These are phyloP conservation scores for Porodaedalea pini DNA, from an alignment of 1,284 basidiomycete species.

Conservation along the genomic window DNA sequence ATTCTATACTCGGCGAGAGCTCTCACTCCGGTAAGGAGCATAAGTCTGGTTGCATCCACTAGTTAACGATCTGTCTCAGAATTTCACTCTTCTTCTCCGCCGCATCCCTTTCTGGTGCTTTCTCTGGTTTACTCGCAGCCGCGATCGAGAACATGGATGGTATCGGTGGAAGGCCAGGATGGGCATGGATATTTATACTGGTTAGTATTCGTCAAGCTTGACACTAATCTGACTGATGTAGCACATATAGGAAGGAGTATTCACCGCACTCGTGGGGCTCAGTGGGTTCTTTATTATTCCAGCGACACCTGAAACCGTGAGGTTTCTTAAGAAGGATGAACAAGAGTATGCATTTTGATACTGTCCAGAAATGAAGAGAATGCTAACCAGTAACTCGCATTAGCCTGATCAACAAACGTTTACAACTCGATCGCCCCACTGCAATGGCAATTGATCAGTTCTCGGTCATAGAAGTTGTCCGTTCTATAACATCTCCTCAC, in stretches of 20 bases:
- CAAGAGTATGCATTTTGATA: constrained; percentile 40
- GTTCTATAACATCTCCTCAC: constrained; percentile 32
- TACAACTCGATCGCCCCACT: constrained; percentile 31
- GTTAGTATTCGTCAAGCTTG: constrained; percentile 33
- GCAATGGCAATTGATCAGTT: constrained; percentile 31
- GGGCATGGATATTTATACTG: constrained; percentile 67
- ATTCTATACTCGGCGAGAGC: constrained; percentile 53
- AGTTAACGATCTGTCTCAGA: constrained; percentile 27
- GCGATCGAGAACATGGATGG: constrained; percentile 53
- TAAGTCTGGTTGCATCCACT: constrained; percentile 8
- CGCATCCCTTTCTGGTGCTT: constrained; percentile 59
- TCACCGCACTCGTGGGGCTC: constrained; percentile 47
- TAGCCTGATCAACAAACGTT: constrained; percentile 28
- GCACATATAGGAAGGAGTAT: constrained; percentile 42
- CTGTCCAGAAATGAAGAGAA: too few species aligned
- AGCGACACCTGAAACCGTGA: constrained; percentile 39
- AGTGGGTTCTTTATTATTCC: constrained; percentile 49
- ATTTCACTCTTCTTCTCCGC: constrained; percentile 56
- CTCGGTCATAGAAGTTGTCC: constrained; percentile 29
- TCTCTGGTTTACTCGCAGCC: constrained; percentile 60
- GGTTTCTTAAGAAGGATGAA: constrained; percentile 40
- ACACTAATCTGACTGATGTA: constrained; percentile 26
- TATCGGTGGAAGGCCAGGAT: constrained; percentile 42
- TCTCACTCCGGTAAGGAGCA: constrained; percentile 47
- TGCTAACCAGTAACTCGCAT: too few species aligned